Conservation (phyloP, 2,329 filamentous ascomycete species). For the Tolypocladium capitatum region DNA sequence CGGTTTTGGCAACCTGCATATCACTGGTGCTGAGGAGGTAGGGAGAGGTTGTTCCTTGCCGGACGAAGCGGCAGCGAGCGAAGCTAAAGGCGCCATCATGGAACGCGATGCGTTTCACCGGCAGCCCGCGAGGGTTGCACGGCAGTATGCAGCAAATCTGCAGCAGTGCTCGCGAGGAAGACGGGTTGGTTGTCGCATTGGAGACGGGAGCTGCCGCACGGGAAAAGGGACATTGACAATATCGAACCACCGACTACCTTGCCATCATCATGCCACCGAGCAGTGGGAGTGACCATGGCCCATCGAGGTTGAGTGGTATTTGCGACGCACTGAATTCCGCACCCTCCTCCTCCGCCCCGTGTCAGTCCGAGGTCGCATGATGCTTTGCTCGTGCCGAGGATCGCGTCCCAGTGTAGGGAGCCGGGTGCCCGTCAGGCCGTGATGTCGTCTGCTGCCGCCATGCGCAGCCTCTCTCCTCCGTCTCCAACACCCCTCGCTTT, state of each 20-base stretch:
- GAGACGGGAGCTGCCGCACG: not conserved
- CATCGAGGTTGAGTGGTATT: not conserved
- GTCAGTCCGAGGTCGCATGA: not conserved
- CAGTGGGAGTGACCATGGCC: not conserved
- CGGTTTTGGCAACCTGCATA: not conserved
- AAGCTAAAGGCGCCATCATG: not conserved
- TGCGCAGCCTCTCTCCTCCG: not conserved
- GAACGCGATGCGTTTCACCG: not conserved
- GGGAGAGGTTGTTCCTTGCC: not conserved
- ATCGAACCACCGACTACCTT: not conserved
- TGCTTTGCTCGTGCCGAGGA: slow-evolving; percentile 3
- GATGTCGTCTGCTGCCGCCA: not conserved
- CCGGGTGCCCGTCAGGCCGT: not conserved
- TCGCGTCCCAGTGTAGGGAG: not conserved
- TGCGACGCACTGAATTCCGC: too few species aligned
- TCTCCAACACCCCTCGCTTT: not conserved
- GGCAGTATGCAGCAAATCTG: too few species aligned
- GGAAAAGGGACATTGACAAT: too few species aligned
- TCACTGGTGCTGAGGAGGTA: not conserved
- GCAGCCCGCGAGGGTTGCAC: not conserved
- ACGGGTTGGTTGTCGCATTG: not conserved
- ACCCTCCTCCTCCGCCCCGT: too few species aligned
- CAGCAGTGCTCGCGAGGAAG: not conserved
- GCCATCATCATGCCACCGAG: not conserved
- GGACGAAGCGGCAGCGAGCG: not conserved